Conservation (phyloP, 2,329 filamentous ascomycete genomes). For the Hypoxylon sp. region DNA sequence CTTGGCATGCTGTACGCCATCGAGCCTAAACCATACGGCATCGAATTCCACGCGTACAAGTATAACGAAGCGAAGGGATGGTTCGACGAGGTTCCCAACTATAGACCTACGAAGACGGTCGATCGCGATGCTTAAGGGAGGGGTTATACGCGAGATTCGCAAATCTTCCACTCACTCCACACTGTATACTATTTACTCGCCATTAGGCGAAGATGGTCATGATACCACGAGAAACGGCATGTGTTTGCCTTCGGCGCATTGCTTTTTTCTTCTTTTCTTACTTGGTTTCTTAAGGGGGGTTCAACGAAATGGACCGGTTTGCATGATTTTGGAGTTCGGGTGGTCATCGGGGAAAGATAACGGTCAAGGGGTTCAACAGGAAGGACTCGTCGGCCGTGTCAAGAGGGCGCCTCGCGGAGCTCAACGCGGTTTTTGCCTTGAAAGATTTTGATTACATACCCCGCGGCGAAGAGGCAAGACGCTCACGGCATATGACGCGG, state of each 20-base stretch:
- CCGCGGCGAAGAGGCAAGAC: neutral
- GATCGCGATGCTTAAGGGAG: constrained; percentile 56
- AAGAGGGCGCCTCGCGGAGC: neutral
- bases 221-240: constrained; percentile 42
- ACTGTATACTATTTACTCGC: constrained; percentile 34
- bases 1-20: constrained; percentile 94
- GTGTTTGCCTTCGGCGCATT: constrained; percentile 16
- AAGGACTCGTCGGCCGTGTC: neutral
- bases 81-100: constrained; percentile 90
- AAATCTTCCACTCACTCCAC: constrained; percentile 22
- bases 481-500: neutral
- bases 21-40: constrained; percentile 97
- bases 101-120: constrained; percentile 76
- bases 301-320: constrained; percentile 17
- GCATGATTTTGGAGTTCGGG: constrained; percentile 37
- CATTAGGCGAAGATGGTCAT: constrained; percentile 34
- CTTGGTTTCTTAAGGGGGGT: constrained; percentile 7
- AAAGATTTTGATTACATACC: neutral
- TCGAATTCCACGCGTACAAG: constrained; percentile 95
- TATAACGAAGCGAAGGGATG: constrained; percentile 84
- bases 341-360: constrained; percentile 9
- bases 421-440: neutral
- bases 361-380: constrained; percentile 9
- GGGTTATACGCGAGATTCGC: neutral
- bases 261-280: neutral